Evolutionary conservation across 495 filamentous ascomycete species (phyloP), one percentile per base, ranked within the genome.

Genomic region (Cenococcum geophilum): DNA sequence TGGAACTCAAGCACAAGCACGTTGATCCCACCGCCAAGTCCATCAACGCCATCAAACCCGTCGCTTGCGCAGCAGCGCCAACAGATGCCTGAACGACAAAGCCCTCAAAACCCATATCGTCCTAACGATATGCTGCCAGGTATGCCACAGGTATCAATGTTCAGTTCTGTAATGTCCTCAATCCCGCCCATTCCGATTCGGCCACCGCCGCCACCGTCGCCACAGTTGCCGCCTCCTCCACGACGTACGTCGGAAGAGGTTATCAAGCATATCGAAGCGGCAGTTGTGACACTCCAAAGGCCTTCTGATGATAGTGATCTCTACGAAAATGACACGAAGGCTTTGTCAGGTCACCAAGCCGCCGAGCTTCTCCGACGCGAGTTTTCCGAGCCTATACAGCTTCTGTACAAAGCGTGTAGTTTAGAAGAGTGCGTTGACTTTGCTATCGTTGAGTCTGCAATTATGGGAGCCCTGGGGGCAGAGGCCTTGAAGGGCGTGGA

Each of bases 381-480:
- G 27, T 36, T 55, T 27, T 4, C 52, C 21, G 21, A 55, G 18
- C 52, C 52, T 11, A 35, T 55, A 20, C 22, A 32, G 52, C 34
- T 55, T 4, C 18, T 55, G 25, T 55, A 55, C 18, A 27, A 20
- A n/a, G 52, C 52, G 25, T 9, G 12, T 35, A n/a, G 27, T 36
- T 12, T 55, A 5, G 52, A 35, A 10, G 22, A 55, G 35, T 20
- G 25, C n/a, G 34, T 55, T 18, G 52, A 55, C 34, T 34, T 55
- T 35, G 52, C 52, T 4, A 12, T 32, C 4, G 34, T 55, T 20
- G 52, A 55, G 27, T 55, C 52, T 1, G 27, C 18, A 18, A 27
- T 55, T 14, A 18, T 18, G 52, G 52, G 34, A 5, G 21, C 12
- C 8, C 35, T 55, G 14, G 52, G 52, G 1, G 11, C 22, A 11